Conservation (phyloP, 176 grass and related monocot genomes). For the Triticum dicoccoides region DNA sequence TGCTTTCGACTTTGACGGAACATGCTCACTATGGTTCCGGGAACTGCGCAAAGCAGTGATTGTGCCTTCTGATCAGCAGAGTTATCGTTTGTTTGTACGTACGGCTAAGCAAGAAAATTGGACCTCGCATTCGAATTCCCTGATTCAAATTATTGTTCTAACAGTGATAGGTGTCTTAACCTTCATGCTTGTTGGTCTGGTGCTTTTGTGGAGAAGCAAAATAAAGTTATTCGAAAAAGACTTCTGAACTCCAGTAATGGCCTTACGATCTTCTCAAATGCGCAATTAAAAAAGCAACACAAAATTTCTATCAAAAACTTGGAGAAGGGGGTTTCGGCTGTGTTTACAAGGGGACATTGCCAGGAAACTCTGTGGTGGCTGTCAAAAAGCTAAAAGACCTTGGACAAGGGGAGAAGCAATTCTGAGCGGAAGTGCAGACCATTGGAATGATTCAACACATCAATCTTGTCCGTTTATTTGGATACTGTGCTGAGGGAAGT, state of each 20-base stretch:
- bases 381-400: not conserved
- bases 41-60: not conserved
- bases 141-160: not conserved
- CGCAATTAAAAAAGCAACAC: not conserved
- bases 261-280: not conserved
- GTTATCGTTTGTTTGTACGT: not conserved
- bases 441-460: not conserved
- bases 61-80: not conserved
- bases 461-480: not conserved
- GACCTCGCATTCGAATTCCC: not conserved
- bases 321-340: not conserved
- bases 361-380: not conserved
- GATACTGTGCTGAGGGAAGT: not conserved
- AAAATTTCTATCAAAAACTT: not conserved
- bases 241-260: not conserved
- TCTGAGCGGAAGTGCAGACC: not conserved
- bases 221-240: not conserved
- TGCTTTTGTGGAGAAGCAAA: not conserved
- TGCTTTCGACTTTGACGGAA: not conserved
- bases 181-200: not conserved
- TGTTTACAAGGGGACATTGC: not conserved
- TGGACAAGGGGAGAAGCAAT: not conserved
- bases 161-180: not conserved
- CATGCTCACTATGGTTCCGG: constrained; percentile 7
- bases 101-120: not conserved